Conservation (phyloP, 371 early-diverging fungal species). For the Mortierella sp. region DNA sequence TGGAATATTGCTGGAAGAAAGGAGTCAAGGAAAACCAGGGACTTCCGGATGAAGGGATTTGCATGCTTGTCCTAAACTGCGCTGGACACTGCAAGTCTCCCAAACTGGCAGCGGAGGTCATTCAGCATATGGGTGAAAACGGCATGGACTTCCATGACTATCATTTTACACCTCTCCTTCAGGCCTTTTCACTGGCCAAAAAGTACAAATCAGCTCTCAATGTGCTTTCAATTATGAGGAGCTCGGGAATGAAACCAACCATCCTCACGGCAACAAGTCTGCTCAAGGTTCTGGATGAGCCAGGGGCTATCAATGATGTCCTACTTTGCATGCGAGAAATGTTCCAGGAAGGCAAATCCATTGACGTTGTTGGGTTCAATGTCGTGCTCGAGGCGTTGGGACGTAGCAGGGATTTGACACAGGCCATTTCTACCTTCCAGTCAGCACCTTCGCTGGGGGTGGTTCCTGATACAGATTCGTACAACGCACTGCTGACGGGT, state of each 20-base stretch:
- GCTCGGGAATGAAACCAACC: constrained; percentile 59
- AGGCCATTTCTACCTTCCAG: constrained; percentile 65
- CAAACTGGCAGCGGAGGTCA: constrained; percentile 65
- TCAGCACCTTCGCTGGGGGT: constrained; percentile 62
- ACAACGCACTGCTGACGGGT: constrained; percentile 68
- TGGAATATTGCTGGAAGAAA: constrained; percentile 64
- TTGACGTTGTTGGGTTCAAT: constrained; percentile 73
- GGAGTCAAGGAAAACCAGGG: constrained; percentile 52
- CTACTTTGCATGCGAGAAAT: constrained; percentile 64
- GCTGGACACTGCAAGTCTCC: constrained; percentile 71
- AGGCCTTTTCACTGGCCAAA: constrained; percentile 65
- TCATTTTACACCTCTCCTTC: constrained; percentile 78
- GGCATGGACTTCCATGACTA: constrained; percentile 70
- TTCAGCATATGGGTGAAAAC: constrained; percentile 62
- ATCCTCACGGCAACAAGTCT: constrained; percentile 56
- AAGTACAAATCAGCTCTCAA: constrained; percentile 73
- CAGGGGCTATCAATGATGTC: constrained; percentile 60
- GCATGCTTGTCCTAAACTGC: constrained; percentile 64
- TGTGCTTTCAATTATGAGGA: constrained; percentile 73
- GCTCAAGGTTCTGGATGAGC: constrained; percentile 33
- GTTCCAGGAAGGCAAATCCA: constrained; percentile 56
- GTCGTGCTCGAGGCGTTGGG: constrained; percentile 69
- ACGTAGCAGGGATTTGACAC: constrained; percentile 57
- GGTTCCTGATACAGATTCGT: constrained; percentile 67
- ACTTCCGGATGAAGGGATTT: constrained; percentile 74